Conservation (phyloP, 306 rosid genomes). For the Amphicarpaea edgeworthii region DNA sequence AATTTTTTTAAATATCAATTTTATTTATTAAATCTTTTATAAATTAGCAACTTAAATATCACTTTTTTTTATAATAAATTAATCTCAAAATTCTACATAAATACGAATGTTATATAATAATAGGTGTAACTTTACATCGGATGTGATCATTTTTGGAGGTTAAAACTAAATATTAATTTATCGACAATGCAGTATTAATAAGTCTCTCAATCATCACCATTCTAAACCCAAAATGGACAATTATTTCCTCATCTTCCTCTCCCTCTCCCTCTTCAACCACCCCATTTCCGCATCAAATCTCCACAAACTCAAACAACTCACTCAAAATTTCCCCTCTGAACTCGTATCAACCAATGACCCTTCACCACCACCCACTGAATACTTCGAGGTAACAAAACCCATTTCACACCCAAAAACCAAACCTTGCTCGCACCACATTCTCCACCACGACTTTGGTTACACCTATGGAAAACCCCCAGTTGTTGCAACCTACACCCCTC, state of each 20-base stretch:
- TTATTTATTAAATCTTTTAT: too few relatives aligned
- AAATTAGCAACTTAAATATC: too few relatives aligned
- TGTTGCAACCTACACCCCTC: slow-evolving; percentile 67
- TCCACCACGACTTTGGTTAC: slow-evolving; percentile 76
- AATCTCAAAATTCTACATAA: too few relatives aligned
- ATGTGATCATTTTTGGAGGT: too few relatives aligned
- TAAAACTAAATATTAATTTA: too few relatives aligned
- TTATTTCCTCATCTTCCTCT: not conserved
- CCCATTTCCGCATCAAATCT: slow-evolving; percentile 58
- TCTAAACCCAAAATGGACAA: not conserved
- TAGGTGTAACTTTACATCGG: too few relatives aligned
- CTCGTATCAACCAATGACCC: slow-evolving; percentile 29
- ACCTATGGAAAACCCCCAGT: slow-evolving; percentile 81
- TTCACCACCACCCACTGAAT: slow-evolving; percentile 64
- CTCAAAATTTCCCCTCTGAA: slow-evolving; percentile 37
- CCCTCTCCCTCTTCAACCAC: slow-evolving; percentile 49
- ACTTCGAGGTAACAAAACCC: slow-evolving; percentile 86
- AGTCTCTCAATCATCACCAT: not conserved
- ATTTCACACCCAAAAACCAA: slow-evolving; percentile 65
- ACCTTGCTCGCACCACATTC: slow-evolving; percentile 68
- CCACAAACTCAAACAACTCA: slow-evolving; percentile 57
- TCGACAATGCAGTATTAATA: too few relatives aligned
- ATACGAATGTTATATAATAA: too few relatives aligned
- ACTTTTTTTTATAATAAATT: too few relatives aligned
- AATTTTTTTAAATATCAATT: too few relatives aligned